Conservation (phyloP, 306 rosid genomes). For the Cicer pinnatifidum region DNA sequence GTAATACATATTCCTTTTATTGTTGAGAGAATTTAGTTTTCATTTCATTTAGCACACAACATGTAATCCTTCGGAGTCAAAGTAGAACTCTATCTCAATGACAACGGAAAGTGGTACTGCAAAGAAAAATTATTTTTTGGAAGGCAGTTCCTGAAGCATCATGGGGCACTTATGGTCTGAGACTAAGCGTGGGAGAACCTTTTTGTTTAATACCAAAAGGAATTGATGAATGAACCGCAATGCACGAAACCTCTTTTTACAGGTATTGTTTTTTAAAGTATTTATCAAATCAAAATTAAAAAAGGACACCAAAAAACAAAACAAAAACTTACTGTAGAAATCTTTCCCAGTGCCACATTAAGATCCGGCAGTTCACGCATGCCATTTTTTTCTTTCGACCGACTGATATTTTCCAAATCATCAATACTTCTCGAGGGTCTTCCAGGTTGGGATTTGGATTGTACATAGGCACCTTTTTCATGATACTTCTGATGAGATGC, state of each 20-base stretch:
- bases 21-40: slow-evolving; percentile 25
- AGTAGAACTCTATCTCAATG: slow-evolving; percentile 32
- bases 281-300: slow-evolving; percentile 17
- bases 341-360: slow-evolving; percentile 63
- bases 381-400: slow-evolving; percentile 71
- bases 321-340: slow-evolving; percentile 65
- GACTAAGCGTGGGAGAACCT: slow-evolving; percentile 15
- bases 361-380: slow-evolving; percentile 66
- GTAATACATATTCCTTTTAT: slow-evolving; percentile 32
- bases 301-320: slow-evolving; percentile 21
- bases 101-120: slow-evolving; percentile 40
- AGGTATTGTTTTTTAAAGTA: slow-evolving; percentile 22
- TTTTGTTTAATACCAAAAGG: slow-evolving; percentile 23
- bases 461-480: slow-evolving; percentile 66
- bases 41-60: slow-evolving; percentile 27
- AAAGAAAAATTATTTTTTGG: slow-evolving; percentile 26
- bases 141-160: slow-evolving; percentile 34
- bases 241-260: slow-evolving; percentile 23
- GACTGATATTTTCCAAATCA: slow-evolving; percentile 57
- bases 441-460: slow-evolving; percentile 72
- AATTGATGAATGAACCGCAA: slow-evolving; percentile 32
- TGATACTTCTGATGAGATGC: slow-evolving; percentile 58
- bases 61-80: slow-evolving; percentile 33
- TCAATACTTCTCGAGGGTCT: slow-evolving; percentile 52
- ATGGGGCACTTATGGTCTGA: slow-evolving; percentile 27